phyloP scores from a whole-genome alignment of 345 rosid species.

The Eucalyptus tenuipes region DNA sequence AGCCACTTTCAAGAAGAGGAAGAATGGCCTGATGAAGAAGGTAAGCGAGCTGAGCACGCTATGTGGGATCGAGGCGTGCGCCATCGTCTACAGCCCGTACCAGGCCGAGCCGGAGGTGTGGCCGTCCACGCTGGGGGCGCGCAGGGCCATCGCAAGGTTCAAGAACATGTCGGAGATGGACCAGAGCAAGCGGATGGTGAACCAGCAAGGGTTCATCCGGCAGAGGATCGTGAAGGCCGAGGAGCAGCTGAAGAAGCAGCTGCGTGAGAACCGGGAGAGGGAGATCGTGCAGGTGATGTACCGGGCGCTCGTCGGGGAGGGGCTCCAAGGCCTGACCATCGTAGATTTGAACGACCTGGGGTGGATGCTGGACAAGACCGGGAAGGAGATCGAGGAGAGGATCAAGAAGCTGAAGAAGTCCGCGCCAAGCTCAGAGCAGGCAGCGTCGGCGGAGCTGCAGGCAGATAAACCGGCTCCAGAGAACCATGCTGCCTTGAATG shows the following conservation, averaged over 20 bases:
- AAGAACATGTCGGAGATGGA: slow-evolving; percentile 24
- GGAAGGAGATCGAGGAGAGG: neutral
- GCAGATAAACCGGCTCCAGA: neutral
- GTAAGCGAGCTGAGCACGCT: slow-evolving; percentile 7
- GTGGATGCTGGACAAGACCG: neutral
- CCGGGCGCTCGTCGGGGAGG: neutral
- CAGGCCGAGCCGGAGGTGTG: slow-evolving; percentile 23
- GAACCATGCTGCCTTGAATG: neutral
- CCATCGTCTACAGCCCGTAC: slow-evolving; percentile 1
- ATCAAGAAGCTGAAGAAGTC: neutral
- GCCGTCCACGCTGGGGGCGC: slow-evolving; percentile 15
- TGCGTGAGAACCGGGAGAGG: slow-evolving; percentile 5
- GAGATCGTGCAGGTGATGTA: slow-evolving; percentile 2
- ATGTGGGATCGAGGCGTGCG: slow-evolving; percentile 8
- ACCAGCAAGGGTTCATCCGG: slow-evolving; percentile 22
- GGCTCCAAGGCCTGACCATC: neutral
- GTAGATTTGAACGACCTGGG: neutral
- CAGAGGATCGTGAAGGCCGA: slow-evolving; percentile 17
- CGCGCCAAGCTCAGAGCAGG: neutral
- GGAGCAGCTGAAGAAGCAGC: slow-evolving; percentile 21
- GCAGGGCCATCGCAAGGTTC: slow-evolving; percentile 2
- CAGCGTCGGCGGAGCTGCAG: neutral
- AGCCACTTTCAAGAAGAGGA: slow-evolving; percentile 11
- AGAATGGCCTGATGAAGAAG: slow-evolving; percentile 7
- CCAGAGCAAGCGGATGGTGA: slow-evolving; percentile 32